These are phyloP conservation scores for Neoboletus magnificus DNA, from an alignment of 768 basidiomycete genomes.

Conservation along the genomic window DNA sequence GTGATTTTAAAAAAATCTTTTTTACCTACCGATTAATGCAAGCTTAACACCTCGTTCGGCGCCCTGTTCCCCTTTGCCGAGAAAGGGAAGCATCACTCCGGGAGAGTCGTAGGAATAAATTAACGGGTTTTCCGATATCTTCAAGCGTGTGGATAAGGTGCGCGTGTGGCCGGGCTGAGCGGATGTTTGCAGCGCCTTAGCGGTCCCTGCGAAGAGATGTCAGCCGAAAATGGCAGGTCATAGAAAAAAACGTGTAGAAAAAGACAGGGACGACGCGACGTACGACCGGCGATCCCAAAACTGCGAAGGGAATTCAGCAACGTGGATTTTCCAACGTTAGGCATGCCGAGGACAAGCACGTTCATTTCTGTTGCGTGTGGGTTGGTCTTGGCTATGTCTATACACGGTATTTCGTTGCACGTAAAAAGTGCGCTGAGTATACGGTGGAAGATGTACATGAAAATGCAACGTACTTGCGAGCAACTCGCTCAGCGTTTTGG, in stretches of 20 bases:
- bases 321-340: slow-evolving; percentile 97
- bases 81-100: slow-evolving; percentile 94
- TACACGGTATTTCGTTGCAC: not conserved
- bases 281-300: slow-evolving; percentile 85
- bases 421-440: slow-evolving; percentile 1
- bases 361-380: slow-evolving; percentile 76
- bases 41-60: slow-evolving; percentile 92
- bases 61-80: slow-evolving; percentile 81
- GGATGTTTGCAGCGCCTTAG: slow-evolving; percentile 88
- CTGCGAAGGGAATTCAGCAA: slow-evolving; percentile 86
- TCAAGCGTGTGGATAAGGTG: slow-evolving; percentile 82
- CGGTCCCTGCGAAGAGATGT: slow-evolving; percentile 47
- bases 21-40: slow-evolving; percentile 80
- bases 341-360: slow-evolving; percentile 96
- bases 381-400: slow-evolving; percentile 68
- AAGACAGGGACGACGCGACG: slow-evolving; percentile 30
- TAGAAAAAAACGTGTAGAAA: not conserved
- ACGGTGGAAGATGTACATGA: not conserved
- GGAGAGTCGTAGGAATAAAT: slow-evolving; percentile 96
- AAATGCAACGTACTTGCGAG: slow-evolving; percentile 64
- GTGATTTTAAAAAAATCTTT: no score
- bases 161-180: slow-evolving; percentile 90
- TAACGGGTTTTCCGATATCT: slow-evolving; percentile 73
- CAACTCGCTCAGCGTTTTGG: slow-evolving; percentile 58
- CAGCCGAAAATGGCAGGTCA: not conserved